A percentile compares a stretch with the other conserved stretches of the same genome.
phyloP scores from a whole-genome alignment of 768 basidiomycete genomes.

The Lentinula sp. region DNA sequence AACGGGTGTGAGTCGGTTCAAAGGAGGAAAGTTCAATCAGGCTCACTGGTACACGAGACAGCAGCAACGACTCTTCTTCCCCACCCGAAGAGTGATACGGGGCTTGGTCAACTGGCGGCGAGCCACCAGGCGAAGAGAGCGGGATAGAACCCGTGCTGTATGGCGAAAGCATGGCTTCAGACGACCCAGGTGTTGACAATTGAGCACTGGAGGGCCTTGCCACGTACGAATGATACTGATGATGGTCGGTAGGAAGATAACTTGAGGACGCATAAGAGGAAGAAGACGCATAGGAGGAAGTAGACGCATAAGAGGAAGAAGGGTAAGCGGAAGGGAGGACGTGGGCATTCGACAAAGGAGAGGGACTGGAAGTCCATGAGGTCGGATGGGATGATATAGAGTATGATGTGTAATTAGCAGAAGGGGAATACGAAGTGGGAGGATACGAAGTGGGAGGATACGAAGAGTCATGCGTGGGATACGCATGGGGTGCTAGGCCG shows the following conservation, averaged over 20 bases:
- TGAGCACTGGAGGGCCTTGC: neutral
- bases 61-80: neutral
- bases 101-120: conserved; percentile 12
- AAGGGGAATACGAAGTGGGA: neutral
- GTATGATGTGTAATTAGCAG: neutral
- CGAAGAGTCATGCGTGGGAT: neutral
- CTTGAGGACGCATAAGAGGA: neutral
- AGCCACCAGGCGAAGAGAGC: conserved; percentile 11
- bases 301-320: neutral
- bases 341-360: neutral
- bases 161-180: conserved; percentile 12
- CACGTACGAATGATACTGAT: neutral
- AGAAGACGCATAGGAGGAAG: neutral
- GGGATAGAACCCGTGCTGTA: neutral
- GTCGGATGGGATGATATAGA: neutral
- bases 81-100: conserved; percentile 7
- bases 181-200: conserved; percentile 10
- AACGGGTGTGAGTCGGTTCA: neutral
- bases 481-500: neutral
- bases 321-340: neutral
- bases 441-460: neutral
- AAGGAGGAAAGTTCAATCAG: neutral
- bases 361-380: neutral
- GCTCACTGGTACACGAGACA: neutral
- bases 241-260: neutral